Evolutionary conservation across 2,329 filamentous ascomycete genomes (phyloP).

Genomic region (Penicillium sp.): DNA sequence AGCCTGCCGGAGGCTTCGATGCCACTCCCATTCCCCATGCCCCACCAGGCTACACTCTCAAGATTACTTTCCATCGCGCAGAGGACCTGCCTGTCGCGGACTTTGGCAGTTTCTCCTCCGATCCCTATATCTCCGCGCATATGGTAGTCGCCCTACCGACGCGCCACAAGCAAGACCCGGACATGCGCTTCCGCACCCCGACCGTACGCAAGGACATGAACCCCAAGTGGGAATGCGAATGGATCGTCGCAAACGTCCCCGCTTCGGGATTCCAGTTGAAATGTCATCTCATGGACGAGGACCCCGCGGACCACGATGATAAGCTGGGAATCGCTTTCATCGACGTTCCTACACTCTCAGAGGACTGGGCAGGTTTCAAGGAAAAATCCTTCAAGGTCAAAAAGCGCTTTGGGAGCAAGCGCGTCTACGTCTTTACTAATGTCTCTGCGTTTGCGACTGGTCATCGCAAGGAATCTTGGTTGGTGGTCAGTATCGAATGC

Average conservation of each 20-base stretch:
- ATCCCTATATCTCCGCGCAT: constrained; percentile 74
- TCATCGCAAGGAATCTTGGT: constrained; percentile 55
- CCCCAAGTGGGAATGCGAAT: constrained; percentile 74
- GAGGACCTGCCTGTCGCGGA: constrained; percentile 75
- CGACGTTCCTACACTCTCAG: constrained; percentile 50
- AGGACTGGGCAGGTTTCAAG: constrained; percentile 60
- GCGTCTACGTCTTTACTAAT: constrained; percentile 68
- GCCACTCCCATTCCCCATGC: constrained; percentile 64
- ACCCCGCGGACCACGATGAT: constrained; percentile 76
- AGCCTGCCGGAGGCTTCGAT: constrained; percentile 71
- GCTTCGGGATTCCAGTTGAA: constrained; percentile 73
- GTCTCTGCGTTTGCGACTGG: constrained; percentile 55
- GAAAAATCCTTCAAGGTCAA: constrained; percentile 61
- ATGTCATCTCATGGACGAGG: constrained; percentile 81
- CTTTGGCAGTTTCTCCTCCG: constrained; percentile 65
- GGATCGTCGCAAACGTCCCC: constrained; percentile 82
- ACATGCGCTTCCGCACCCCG: constrained; percentile 62
- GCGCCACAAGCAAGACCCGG: constrained; percentile 77
- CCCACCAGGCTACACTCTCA: constrained; percentile 71
- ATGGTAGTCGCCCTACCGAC: constrained; percentile 61
- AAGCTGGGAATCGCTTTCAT: constrained; percentile 78
- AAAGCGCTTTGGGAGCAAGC: constrained; percentile 73
- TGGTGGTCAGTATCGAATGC: constrained; percentile 68
- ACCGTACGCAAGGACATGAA: constrained; percentile 65
- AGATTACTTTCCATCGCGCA: constrained; percentile 74